Conservation (phyloP, 2,329 filamentous ascomycete genomes). For the Hymenotorrendiella dingleyae region DNA sequence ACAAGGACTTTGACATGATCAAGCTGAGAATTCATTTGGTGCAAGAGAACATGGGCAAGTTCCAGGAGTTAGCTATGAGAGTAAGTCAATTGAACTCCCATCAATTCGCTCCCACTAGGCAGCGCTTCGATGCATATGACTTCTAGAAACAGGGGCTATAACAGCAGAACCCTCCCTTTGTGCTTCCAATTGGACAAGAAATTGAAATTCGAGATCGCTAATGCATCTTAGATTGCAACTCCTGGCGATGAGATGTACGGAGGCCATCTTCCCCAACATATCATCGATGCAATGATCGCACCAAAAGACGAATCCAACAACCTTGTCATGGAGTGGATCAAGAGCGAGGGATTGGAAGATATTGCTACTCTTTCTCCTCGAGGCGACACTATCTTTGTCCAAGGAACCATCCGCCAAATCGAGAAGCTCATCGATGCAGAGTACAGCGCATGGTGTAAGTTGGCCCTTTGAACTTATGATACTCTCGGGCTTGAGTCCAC, state of each 20-base stretch:
- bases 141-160: neutral
- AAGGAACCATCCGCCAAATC: constrained; percentile 42
- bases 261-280: constrained; percentile 43
- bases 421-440: constrained; percentile 48
- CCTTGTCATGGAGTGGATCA: constrained; percentile 53
- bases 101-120: too few relatives aligned
- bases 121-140: too few relatives aligned
- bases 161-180: too few relatives aligned
- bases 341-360: constrained; percentile 40
- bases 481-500: neutral
- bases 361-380: constrained; percentile 41
- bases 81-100: constrained; percentile 18
- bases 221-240: constrained; percentile 25
- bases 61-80: constrained; percentile 27
- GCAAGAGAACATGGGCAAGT: constrained; percentile 26
- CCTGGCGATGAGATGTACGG: constrained; percentile 50
- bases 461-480: constrained; percentile 31
- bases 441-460: constrained; percentile 46
- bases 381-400: constrained; percentile 46
- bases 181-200: too few relatives aligned
- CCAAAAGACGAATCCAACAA: constrained; percentile 46
- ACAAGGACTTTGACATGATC: constrained; percentile 22
- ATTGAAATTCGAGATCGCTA: too few relatives aligned
- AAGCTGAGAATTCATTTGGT: constrained; percentile 26
- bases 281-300: constrained; percentile 47